A percentile compares a stretch with the other conserved stretches of the same genome.
These are phyloP conservation scores for Talaromyces sp. DNA, from an alignment of 2,329 filamentous ascomycete genomes.

Conservation along the genomic window DNA sequence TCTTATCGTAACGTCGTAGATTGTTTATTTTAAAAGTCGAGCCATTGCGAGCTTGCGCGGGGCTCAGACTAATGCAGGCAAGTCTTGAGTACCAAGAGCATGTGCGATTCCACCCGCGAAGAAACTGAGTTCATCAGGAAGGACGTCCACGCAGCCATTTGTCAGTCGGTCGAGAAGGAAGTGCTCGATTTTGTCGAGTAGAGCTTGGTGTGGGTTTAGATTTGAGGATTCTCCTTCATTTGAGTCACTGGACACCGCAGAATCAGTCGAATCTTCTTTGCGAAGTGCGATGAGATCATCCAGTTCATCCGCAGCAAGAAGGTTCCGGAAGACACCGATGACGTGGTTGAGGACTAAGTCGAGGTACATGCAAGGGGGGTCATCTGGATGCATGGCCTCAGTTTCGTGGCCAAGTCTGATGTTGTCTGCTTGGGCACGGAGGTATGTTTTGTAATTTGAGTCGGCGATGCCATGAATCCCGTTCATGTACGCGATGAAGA, in stretches of 20 bases:
- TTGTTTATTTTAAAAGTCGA: slow-evolving; percentile 5
- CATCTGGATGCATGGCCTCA: slow-evolving; percentile 38
- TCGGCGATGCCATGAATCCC: slow-evolving; percentile 42
- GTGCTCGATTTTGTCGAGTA: slow-evolving; percentile 39
- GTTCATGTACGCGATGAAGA: slow-evolving; percentile 47
- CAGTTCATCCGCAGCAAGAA: slow-evolving; percentile 42
- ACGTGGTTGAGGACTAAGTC: slow-evolving; percentile 42
- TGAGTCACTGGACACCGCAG: slow-evolving; percentile 13
- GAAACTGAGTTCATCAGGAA: slow-evolving; percentile 43
- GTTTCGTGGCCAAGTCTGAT: slow-evolving; percentile 35
- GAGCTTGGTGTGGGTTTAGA: slow-evolving; percentile 14
- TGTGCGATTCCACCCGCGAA: slow-evolving; percentile 43
- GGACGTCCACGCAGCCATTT: slow-evolving; percentile 33
- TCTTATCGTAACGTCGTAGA: slow-evolving; percentile 26
- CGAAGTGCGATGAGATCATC: slow-evolving; percentile 35
- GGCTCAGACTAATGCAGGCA: slow-evolving; percentile 8
- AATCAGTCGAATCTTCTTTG: slow-evolving; percentile 22
- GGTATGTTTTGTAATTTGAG: slow-evolving; percentile 36
- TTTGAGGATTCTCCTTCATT: background rate
- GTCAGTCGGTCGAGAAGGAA: slow-evolving; percentile 39
- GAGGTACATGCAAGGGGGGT: slow-evolving; percentile 36
- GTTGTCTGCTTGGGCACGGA: slow-evolving; percentile 38
- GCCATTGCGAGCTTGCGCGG: background rate
- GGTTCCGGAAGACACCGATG: slow-evolving; percentile 44
- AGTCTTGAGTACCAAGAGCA: slow-evolving; percentile 30